Evolutionary conservation across 1,284 basidiomycete species (phyloP), one percentile per base, ranked within the genome.

Genomic region (Rhodotorula sp.): DNA sequence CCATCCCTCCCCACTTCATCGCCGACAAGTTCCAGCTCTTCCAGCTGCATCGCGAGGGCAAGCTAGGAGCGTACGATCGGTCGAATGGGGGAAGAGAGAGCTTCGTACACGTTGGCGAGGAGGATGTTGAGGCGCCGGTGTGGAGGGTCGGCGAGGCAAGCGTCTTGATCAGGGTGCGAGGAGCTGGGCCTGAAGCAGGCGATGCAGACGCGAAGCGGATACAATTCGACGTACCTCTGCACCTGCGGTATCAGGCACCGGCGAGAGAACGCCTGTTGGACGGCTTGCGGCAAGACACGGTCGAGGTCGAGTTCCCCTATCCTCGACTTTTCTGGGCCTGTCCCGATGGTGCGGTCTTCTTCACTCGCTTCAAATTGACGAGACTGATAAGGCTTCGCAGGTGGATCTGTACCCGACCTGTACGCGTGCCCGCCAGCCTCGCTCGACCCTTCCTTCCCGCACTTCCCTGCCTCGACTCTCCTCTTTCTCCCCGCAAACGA

Each of bases 101-200:
- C 81, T 20, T 56, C 15, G 91, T 97, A 81, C 95, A 95, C 79
- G 91, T 95, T n/a, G 74, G 76, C 15, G 67, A 74, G 36, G 46
- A 52, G 3, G 73, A 76, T 53, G 62, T 76, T 29, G 76, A 77
- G 54, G 70, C 54, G 32, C 72, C 74, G 2, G 64, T 59, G 7
- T 68, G 53, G 59, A 39, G 48, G 0, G 69, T 67, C 0, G 27
- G 32, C 1, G 22, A 2, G 54, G 54, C 58, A 15, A 27, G 34
- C 29, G 44, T 27, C 24, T 49, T 46, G 13, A 34, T 56, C 11
- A n/a, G 44, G 7, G 46, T 53, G 39, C n/a, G 54, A 30, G 24
- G 36, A 30, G 24, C 27, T 46, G 52, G 27, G 62, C 30, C 44
- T 3, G 55, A 49, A 22, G 57, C 48, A 30, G 24, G 30, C 24